phyloP scores from a whole-genome alignment of 345 rosid species.

The Tarenaya hassleriana region DNA sequence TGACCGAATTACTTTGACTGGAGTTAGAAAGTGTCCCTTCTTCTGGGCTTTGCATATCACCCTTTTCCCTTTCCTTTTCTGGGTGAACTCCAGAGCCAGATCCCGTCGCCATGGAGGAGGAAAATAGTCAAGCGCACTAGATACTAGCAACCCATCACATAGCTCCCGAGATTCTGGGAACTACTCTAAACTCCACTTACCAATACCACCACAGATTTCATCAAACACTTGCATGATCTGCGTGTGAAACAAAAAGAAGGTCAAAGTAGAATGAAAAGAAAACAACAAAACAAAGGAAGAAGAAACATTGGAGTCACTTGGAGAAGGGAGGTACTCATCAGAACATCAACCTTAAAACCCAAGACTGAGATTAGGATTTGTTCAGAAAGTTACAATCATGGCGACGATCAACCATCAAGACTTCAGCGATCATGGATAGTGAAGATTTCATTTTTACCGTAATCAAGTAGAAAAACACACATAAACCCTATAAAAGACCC shows the following conservation, averaged over 20 bases:
- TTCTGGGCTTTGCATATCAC: constrained; percentile 30
- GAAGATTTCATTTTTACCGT: no score
- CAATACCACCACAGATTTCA: constrained; percentile 26
- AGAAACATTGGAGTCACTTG: no score
- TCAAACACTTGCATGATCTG: constrained; percentile 24
- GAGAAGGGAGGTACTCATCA: no score
- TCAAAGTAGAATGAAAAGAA: no score
- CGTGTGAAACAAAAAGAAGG: neutral
- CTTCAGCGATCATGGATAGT: no score
- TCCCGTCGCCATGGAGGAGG: constrained; percentile 49
- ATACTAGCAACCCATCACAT: constrained; percentile 26
- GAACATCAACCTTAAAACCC: no score
- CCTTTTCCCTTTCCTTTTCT: constrained; percentile 34
- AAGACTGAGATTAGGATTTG: neutral
- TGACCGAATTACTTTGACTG: constrained; percentile 27
- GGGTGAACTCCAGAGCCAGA: constrained; percentile 30
- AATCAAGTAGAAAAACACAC: neutral
- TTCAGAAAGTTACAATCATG: neutral
- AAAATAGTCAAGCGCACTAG: constrained; percentile 20
- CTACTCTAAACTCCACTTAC: constrained; percentile 17
- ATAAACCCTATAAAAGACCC: no score
- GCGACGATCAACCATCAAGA: neutral
- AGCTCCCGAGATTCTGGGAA: constrained; percentile 15
- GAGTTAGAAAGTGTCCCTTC: constrained; percentile 37
- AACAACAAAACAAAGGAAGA: no score